These are phyloP conservation scores for Physcomitrellopsis africana DNA, from an alignment of 225 moss, liverwort and hornwort species.

Conservation along the genomic window DNA sequence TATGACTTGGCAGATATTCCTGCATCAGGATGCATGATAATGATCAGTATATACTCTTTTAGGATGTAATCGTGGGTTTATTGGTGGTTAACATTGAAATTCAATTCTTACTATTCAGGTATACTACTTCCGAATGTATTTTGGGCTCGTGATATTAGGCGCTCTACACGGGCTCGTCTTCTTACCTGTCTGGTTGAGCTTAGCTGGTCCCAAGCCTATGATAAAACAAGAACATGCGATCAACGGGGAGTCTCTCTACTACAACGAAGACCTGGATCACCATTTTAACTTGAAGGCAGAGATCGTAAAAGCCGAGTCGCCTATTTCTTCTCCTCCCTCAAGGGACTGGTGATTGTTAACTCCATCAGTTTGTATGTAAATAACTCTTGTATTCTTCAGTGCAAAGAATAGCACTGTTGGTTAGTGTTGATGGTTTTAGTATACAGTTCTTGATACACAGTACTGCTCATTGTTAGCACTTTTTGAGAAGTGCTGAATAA, in stretches of 20 bases:
- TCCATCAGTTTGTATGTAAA: slow-evolving; percentile 24
- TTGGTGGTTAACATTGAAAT: neutral
- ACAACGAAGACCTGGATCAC: slow-evolving; percentile 53
- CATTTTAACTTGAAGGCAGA: slow-evolving; percentile 49
- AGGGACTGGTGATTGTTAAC: slow-evolving; percentile 40
- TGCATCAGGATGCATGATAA: neutral
- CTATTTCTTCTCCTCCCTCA: slow-evolving; percentile 54
- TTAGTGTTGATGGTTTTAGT: neutral
- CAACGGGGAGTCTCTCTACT: slow-evolving; percentile 43
- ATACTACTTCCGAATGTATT: slow-evolving; percentile 96
- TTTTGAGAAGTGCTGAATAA: no score
- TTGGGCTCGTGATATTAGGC: slow-evolving; percentile 80
- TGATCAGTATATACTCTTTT: neutral
- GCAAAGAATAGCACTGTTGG: neutral
- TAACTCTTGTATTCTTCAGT: slow-evolving; percentile 15
- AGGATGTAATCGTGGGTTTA: no score
- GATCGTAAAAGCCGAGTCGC: slow-evolving; percentile 54
- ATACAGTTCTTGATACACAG: neutral
- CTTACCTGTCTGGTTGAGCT: slow-evolving; percentile 87
- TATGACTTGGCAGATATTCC: neutral
- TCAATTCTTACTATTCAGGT: slow-evolving; percentile 46
- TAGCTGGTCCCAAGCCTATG: slow-evolving; percentile 67
- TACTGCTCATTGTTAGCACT: no score
- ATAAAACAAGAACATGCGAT: slow-evolving; percentile 24
- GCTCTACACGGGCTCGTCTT: slow-evolving; percentile 92